Percentiles rank a stretch among this genome's conserved stretches.
These are phyloP conservation scores for Wickerhamiella cacticola DNA, from an alignment of 805 yeast genomes.

Conservation along the genomic window DNA sequence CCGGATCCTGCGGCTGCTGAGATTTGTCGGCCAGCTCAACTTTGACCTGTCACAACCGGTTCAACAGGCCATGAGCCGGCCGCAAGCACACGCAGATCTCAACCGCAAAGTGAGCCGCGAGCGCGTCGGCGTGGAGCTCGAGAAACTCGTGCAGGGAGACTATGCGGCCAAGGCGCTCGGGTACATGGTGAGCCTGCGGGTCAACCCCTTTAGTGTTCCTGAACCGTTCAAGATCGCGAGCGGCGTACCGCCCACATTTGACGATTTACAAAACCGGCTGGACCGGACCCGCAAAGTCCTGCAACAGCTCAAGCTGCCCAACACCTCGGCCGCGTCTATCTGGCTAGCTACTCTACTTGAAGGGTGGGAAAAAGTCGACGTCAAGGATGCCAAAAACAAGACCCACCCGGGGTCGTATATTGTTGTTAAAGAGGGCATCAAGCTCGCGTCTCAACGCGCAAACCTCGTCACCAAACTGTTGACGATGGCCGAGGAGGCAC, in stretches of 20 bases:
- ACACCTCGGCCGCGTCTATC: slow-evolving; percentile 23
- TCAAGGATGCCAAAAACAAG: slow-evolving; percentile 32
- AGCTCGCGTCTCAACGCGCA: slow-evolving; percentile 46
- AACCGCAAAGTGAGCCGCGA: slow-evolving; percentile 73
- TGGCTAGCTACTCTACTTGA: slow-evolving; percentile 41
- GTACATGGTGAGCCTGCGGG: slow-evolving; percentile 42
- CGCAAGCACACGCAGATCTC: slow-evolving; percentile 46
- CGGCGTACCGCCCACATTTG: slow-evolving; percentile 16
- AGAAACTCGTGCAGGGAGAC: slow-evolving; percentile 56
- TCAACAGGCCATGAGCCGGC: slow-evolving; percentile 47
- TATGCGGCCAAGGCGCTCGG: slow-evolving; percentile 54
- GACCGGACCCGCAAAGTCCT: slow-evolving; percentile 19
- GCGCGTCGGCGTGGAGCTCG: slow-evolving; percentile 75
- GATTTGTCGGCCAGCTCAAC: slow-evolving; percentile 73
- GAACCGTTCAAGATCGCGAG: slow-evolving; percentile 15
- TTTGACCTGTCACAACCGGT: slow-evolving; percentile 53
- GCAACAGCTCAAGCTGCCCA: slow-evolving; percentile 8
- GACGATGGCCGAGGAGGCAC: slow-evolving; percentile 26
- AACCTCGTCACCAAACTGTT: slow-evolving; percentile 40
- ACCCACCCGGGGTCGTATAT: slow-evolving; percentile 35
- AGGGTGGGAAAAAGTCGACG: slow-evolving; percentile 36
- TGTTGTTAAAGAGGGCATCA: slow-evolving; percentile 57
- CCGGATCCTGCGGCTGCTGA: slow-evolving; percentile 67
- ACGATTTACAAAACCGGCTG: slow-evolving; percentile 18
- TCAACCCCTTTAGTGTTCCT: slow-evolving; percentile 39